These are phyloP conservation scores for Dispira parvispora DNA, from an alignment of 192 early-diverging fungal species.

Conservation along the genomic window DNA sequence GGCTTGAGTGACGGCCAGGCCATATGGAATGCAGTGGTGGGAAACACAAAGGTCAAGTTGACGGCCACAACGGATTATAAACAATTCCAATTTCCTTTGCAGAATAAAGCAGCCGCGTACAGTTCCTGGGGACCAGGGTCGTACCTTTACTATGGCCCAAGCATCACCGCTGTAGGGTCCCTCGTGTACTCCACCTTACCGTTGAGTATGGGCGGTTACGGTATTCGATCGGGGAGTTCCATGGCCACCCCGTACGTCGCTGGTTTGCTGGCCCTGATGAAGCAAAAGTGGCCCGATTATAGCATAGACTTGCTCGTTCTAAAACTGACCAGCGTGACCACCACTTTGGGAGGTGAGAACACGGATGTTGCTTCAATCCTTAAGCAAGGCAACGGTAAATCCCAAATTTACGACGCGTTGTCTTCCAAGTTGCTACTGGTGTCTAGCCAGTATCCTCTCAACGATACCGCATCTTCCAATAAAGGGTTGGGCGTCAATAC, in stretches of 20 bases:
- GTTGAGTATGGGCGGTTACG: neutral
- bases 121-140: neutral
- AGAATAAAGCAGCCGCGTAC: neutral
- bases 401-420: too few relatives aligned
- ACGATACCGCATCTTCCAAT: too few relatives aligned
- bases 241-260: slow-evolving; percentile 1
- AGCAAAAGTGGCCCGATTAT: too few relatives aligned
- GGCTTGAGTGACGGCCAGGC: neutral
- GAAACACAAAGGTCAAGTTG: neutral
- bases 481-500: too few relatives aligned
- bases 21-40: neutral
- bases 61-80: neutral
- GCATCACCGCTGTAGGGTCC: neutral
- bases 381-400: too few relatives aligned
- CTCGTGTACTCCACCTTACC: neutral
- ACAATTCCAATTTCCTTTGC: neutral
- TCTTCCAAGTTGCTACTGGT: too few relatives aligned
- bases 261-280: neutral
- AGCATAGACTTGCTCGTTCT: too few relatives aligned
- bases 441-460: too few relatives aligned
- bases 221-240: neutral
- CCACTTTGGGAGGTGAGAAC: too few relatives aligned
- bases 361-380: too few relatives aligned
- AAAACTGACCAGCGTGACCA: too few relatives aligned
- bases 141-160: neutral